Conservation (phyloP, 2,329 filamentous ascomycete species). For the Sporothrix pallida region DNA sequence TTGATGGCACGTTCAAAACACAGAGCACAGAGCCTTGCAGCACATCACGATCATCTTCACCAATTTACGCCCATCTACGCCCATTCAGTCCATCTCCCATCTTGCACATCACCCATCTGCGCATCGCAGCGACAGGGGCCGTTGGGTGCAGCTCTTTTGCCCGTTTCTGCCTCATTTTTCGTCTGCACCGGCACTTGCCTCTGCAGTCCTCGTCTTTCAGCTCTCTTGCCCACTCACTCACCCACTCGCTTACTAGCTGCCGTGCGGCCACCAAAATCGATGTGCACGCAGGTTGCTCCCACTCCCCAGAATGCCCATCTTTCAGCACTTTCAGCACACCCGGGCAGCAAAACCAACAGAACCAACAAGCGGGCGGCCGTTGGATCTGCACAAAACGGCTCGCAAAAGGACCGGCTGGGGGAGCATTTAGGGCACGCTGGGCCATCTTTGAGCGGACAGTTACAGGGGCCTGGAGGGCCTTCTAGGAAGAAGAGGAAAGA, state of each 20-base stretch:
- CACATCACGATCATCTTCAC: neutral
- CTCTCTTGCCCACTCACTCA: neutral
- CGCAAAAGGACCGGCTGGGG: neutral
- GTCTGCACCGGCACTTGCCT: neutral
- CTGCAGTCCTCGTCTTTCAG: too few relatives aligned
- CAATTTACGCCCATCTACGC: neutral
- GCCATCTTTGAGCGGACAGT: neutral
- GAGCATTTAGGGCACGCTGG: neutral
- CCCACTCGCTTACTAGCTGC: constrained; percentile 18
- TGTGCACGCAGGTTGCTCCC: neutral
- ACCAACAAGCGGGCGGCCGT: neutral
- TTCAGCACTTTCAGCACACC: neutral
- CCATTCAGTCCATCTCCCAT: neutral
- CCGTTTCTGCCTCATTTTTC: neutral
- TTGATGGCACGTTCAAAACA: too few relatives aligned
- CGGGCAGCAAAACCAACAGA: neutral
- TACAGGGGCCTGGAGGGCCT: neutral
- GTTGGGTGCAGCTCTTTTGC: neutral
- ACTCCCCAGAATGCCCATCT: too few relatives aligned
- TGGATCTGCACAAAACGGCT: constrained; percentile 2
- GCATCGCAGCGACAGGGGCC: constrained; percentile 6
- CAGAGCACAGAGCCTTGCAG: neutral
- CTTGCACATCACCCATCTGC: neutral
- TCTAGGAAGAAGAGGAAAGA: neutral
- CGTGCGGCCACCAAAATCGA: constrained; percentile 18